Conservation (phyloP, 345 rosid species). For the Sisymbrium irio region DNA sequence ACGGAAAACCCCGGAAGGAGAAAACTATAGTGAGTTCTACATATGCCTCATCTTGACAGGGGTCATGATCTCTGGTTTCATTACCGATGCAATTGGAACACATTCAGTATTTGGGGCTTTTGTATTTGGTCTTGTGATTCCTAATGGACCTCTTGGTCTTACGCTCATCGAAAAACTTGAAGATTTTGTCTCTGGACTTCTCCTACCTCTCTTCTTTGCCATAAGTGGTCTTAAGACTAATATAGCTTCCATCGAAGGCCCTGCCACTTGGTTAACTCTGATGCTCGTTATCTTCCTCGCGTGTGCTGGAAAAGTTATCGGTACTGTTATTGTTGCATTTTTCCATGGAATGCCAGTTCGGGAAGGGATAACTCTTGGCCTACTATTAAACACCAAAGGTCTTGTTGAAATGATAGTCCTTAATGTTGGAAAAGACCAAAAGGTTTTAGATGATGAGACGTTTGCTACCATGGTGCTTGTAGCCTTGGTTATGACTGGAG, state of each 20-base stretch:
- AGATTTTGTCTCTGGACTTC: constrained; percentile 94
- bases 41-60: constrained; percentile 88
- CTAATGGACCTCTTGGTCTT: constrained; percentile 86
- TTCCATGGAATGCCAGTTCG: constrained; percentile 70
- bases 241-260: constrained; percentile 39
- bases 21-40: constrained; percentile 69
- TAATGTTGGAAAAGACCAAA: constrained; percentile 86
- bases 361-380: constrained; percentile 84
- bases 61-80: constrained; percentile 87
- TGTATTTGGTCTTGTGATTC: constrained; percentile 83
- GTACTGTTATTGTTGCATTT: constrained; percentile 53
- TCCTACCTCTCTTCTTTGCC: constrained; percentile 87
- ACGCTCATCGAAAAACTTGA: constrained; percentile 90
- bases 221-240: constrained; percentile 92
- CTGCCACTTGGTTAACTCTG: constrained; percentile 49
- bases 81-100: constrained; percentile 92
- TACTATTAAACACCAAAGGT: constrained; percentile 94
- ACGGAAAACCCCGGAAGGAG: constrained; percentile 84
- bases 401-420: constrained; percentile 88
- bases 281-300: constrained; percentile 52
- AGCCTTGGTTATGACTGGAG: constrained; percentile 69
- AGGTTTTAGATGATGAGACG: constrained; percentile 74
- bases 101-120: constrained; percentile 95
- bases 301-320: constrained; percentile 63
- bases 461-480: constrained; percentile 82